phyloP scores from a whole-genome alignment of 1,284 basidiomycete species.

The Tilletia walkeri region DNA sequence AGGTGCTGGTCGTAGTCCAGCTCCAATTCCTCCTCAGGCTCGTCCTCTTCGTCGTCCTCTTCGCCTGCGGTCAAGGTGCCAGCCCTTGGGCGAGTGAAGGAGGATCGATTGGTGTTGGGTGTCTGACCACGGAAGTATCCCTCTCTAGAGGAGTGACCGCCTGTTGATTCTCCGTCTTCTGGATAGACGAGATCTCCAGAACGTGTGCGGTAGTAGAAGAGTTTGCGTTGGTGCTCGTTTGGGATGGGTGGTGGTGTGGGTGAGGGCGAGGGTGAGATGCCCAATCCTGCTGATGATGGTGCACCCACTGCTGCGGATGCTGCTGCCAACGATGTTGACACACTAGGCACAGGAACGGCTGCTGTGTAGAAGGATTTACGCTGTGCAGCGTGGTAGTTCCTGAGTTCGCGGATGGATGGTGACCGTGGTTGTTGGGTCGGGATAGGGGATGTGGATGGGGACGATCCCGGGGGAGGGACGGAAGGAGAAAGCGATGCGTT shows the following conservation, averaged over 20 bases:
- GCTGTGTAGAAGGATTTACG: not conserved
- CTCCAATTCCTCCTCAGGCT: too few relatives aligned
- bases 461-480: not conserved
- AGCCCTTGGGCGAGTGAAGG: not conserved
- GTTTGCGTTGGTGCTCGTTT: not conserved
- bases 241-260: not conserved
- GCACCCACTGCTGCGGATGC: not conserved
- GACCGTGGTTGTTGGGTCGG: not conserved
- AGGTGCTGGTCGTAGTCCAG: too few relatives aligned
- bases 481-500: not conserved
- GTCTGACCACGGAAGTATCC: too few relatives aligned
- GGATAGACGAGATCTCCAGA: not conserved
- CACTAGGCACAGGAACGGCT: not conserved
- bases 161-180: not conserved
- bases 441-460: not conserved
- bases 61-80: not conserved
- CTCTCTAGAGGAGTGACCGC: too few relatives aligned
- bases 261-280: conserved; percentile 1
- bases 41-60: not conserved
- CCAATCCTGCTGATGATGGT: not conserved
- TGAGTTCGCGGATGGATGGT: not conserved
- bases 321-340: not conserved
- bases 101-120: not conserved
- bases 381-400: not conserved
- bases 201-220: conserved; percentile 1